Conservation (phyloP, 805 yeast species). For the Cyberlindnera americana region DNA sequence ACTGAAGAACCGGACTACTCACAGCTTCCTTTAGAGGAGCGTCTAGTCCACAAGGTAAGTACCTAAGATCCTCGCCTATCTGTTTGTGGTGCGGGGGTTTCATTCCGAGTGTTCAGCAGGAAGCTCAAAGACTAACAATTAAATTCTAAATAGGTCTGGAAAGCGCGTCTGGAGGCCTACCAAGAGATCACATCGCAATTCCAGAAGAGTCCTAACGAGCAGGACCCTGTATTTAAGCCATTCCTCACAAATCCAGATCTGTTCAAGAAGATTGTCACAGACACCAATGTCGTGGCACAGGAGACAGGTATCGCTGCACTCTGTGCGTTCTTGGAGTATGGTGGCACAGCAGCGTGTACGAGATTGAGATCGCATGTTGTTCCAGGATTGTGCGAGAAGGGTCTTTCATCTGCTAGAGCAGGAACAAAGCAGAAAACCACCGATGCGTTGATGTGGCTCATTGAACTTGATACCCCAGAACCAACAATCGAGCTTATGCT, state of each 20-base stretch:
- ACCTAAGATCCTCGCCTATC: too few relatives aligned
- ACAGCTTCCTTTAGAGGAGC: conserved; percentile 25
- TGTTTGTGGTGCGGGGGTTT: too few relatives aligned
- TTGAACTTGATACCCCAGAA: conserved; percentile 65
- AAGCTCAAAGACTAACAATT: conserved; percentile 9
- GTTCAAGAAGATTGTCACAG: conserved; percentile 59
- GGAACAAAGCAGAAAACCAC: conserved; percentile 65
- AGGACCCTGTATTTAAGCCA: conserved; percentile 51
- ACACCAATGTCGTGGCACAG: conserved; percentile 87
- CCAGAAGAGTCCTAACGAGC: conserved; percentile 48
- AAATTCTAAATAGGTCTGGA: conserved; percentile 59
- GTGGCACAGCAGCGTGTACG: conserved; percentile 42
- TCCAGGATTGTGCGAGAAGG: conserved; percentile 71
- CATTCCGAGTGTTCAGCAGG: too few relatives aligned
- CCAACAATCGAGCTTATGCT: conserved; percentile 63
- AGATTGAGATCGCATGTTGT: conserved; percentile 42
- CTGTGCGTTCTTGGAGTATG: conserved; percentile 50
- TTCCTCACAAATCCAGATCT: conserved; percentile 51
- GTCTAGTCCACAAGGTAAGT: conserved; percentile 51
- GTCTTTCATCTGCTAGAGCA: conserved; percentile 68
- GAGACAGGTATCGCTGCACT: conserved; percentile 70
- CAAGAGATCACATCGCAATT: conserved; percentile 57
- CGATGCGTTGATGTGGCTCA: conserved; percentile 57
- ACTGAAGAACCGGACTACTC: conserved; percentile 25
- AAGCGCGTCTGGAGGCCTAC: conserved; percentile 78